These are phyloP conservation scores for Boletus insuetus DNA, from an alignment of 768 basidiomycete species.

Conservation along the genomic window DNA sequence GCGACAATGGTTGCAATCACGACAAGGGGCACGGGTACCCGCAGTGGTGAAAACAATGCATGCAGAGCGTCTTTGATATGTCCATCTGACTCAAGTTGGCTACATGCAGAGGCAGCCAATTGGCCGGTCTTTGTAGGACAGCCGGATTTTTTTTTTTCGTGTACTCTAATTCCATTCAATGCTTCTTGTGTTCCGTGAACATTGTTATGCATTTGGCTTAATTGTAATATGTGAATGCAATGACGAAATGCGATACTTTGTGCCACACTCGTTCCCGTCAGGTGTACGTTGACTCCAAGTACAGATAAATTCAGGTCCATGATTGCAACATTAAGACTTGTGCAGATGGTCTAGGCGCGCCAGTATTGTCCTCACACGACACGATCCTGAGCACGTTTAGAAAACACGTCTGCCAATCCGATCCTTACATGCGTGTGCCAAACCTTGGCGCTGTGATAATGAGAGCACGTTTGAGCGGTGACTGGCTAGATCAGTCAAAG, in stretches of 20 bases:
- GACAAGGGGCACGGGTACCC: conserved; percentile 3
- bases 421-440: neutral
- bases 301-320: conserved; percentile 28
- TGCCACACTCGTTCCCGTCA: conserved; percentile 4
- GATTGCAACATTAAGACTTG: neutral
- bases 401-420: neutral
- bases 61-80: neutral
- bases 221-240: conserved; percentile 13
- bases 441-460: neutral
- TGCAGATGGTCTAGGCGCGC: neutral
- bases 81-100: neutral
- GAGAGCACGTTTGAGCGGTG: neutral
- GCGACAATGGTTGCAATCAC: conserved; percentile 6
- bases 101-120: neutral
- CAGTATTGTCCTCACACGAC: neutral
- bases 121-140: neutral
- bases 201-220: conserved; percentile 24
- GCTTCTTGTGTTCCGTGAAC: conserved; percentile 10
- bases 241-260: conserved; percentile 19
- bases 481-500: neutral
- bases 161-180: conserved; percentile 16
- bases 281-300: conserved; percentile 17
- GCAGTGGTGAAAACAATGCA: conserved; percentile 3
- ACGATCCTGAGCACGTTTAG: neutral
- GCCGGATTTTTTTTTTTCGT: conserved; percentile 5